Evolutionary conservation across 208 protist species (phyloP).

Genomic region (Leishmania mexicana): DNA sequence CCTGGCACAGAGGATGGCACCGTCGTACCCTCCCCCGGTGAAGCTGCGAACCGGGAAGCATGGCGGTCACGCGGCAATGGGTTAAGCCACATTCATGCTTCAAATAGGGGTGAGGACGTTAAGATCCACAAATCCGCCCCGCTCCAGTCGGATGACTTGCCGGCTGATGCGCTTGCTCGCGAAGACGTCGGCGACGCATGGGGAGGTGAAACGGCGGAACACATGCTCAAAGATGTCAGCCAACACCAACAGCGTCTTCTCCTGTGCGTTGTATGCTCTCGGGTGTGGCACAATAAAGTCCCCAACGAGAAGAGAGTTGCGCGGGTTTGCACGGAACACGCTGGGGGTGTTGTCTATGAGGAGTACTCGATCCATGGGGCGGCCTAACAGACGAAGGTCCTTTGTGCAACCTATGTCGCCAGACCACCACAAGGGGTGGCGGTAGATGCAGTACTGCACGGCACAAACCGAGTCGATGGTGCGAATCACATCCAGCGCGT

Average conservation of each 20-base stretch:
- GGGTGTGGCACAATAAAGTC: conserved; percentile 60
- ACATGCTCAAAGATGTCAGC: conserved; percentile 50
- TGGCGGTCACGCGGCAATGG: background rate
- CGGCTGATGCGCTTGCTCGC: conserved; percentile 37
- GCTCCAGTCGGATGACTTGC: conserved; percentile 28
- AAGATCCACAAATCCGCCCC: conserved; percentile 20
- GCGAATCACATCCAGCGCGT: conserved; percentile 66
- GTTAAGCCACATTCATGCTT: background rate
- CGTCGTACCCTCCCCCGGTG: background rate
- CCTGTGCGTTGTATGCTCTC: conserved; percentile 27
- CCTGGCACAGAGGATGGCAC: background rate
- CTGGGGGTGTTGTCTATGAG: conserved; percentile 88
- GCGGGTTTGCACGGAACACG: conserved; percentile 77
- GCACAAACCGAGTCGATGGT: conserved; percentile 65
- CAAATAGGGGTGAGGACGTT: conserved; percentile 25
- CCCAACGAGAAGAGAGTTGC: conserved; percentile 68
- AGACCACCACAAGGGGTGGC: conserved; percentile 72
- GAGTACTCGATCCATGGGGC: conserved; percentile 73
- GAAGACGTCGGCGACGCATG: conserved; percentile 30
- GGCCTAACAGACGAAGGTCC: conserved; percentile 81
- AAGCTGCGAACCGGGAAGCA: background rate
- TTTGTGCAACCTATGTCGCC: conserved; percentile 75
- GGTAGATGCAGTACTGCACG: conserved; percentile 73
- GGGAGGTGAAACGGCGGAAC: conserved; percentile 26
- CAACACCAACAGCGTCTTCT: conserved; percentile 35